phyloP scores from a whole-genome alignment of 495 filamentous ascomycete genomes.

The Niebla homalea region DNA sequence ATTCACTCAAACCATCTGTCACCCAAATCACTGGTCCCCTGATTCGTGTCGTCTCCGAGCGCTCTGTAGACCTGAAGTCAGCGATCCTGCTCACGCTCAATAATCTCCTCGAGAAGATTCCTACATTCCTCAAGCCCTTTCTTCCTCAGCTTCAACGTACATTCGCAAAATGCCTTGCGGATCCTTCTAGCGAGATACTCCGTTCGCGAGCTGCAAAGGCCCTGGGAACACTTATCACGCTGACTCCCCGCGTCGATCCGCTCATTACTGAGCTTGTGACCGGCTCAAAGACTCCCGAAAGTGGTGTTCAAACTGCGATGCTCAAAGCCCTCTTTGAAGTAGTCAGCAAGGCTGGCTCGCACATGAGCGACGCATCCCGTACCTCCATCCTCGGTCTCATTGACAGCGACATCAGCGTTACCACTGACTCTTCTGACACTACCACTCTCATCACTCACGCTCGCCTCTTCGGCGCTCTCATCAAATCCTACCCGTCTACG shows the following conservation, averaged over 20 bases:
- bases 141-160: constrained; percentile 91
- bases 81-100: constrained; percentile 91
- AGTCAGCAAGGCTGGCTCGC: constrained; percentile 80
- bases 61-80: constrained; percentile 85
- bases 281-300: constrained; percentile 78
- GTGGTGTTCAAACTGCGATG: constrained; percentile 90
- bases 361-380: constrained; percentile 86
- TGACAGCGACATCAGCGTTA: constrained; percentile 65
- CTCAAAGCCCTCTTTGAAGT: constrained; percentile 94
- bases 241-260: constrained; percentile 91
- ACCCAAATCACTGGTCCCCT: constrained; percentile 95
- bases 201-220: constrained; percentile 88
- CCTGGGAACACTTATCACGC: constrained; percentile 85
- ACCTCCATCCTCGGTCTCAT: constrained; percentile 71
- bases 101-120: constrained; percentile 93
- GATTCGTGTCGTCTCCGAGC: constrained; percentile 91
- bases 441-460: constrained; percentile 78
- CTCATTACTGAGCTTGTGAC: constrained; percentile 76
- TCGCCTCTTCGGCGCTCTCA: constrained; percentile 71
- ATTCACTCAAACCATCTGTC: constrained; percentile 81
- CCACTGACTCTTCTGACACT: constrained; percentile 40
- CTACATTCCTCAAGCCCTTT: constrained; percentile 89
- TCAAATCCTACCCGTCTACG: constrained; percentile 57
- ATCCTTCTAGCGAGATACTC: constrained; percentile 79
- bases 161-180: constrained; percentile 88